Conservation (phyloP, 768 basidiomycete species). For the Panellus pusillus region DNA sequence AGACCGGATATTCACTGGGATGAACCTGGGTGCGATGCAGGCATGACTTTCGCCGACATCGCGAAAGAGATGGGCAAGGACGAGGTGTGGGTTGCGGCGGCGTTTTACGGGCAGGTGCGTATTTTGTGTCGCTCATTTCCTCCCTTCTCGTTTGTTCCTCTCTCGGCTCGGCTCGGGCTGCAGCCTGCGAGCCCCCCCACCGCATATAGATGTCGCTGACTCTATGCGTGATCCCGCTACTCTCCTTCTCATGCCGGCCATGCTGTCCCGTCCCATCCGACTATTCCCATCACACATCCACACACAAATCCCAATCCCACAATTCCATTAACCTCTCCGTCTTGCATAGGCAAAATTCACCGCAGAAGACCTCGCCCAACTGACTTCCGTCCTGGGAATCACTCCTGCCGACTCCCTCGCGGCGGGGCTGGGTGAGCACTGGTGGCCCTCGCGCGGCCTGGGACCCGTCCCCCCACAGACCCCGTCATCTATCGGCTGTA, state of each 20-base stretch:
- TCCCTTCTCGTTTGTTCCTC: not conserved
- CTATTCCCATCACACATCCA: too few species aligned
- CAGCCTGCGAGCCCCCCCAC: too few species aligned
- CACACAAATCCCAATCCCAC: too few species aligned
- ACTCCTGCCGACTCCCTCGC: conserved; percentile 31
- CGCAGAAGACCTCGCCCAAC: conserved; percentile 54
- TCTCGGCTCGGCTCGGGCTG: too few species aligned
- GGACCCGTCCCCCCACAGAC: conserved; percentile 75
- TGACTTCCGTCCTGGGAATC: conserved; percentile 53
- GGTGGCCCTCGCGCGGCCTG: conserved; percentile 75
- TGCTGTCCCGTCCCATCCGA: too few species aligned
- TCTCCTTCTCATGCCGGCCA: too few species aligned
- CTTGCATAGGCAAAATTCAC: conserved; percentile 63
- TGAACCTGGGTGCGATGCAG: conserved; percentile 30
- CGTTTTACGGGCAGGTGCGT: conserved; percentile 76
- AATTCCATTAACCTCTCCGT: too few species aligned
- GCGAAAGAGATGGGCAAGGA: conserved; percentile 65
- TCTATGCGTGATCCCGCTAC: too few species aligned
- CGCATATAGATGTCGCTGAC: too few species aligned
- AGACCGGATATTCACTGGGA: not conserved
- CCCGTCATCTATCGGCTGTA: conserved; percentile 81
- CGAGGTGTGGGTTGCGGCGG: conserved; percentile 81
- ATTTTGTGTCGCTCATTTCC: not conserved
- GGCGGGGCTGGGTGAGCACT: conserved; percentile 56
- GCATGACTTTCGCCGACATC: conserved; percentile 69